These are phyloP conservation scores for Suaeda aralocaspica DNA, from an alignment of 148 eudicot species.

Conservation along the genomic window DNA sequence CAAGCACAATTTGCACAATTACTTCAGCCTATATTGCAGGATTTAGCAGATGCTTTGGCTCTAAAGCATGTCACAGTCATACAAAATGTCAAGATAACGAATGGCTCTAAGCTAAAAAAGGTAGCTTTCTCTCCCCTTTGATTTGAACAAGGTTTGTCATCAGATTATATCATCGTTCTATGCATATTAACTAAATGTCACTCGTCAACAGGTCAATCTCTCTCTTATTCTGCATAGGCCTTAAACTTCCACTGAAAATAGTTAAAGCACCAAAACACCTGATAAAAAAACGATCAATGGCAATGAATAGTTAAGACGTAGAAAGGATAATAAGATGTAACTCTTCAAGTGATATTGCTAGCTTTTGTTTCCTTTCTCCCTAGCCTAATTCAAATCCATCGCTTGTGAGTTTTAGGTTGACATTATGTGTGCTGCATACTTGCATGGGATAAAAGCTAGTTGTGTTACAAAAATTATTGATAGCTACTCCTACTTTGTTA, in stretches of 20 bases:
- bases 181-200: neutral
- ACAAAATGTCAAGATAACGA: conserved; percentile 48
- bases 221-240: neutral
- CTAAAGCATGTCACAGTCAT: conserved; percentile 37
- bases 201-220: neutral
- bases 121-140: conserved; percentile 21
- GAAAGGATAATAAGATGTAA: neutral
- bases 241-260: neutral
- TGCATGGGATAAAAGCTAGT: neutral
- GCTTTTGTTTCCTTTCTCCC: neutral
- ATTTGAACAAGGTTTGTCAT: neutral
- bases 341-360: neutral
- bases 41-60: conserved; percentile 55
- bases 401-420: neutral
- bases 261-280: neutral
- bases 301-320: no score
- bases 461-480: neutral
- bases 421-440: neutral
- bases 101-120: conserved; percentile 58
- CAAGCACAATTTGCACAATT: conserved; percentile 63
- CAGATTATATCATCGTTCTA: neutral
- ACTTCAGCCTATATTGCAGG: conserved; percentile 53
- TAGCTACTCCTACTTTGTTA: neutral
- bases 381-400: neutral
- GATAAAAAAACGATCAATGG: no score